These are phyloP conservation scores for Fusarium compactum DNA, from an alignment of 2,329 filamentous ascomycete genomes.

Conservation along the genomic window DNA sequence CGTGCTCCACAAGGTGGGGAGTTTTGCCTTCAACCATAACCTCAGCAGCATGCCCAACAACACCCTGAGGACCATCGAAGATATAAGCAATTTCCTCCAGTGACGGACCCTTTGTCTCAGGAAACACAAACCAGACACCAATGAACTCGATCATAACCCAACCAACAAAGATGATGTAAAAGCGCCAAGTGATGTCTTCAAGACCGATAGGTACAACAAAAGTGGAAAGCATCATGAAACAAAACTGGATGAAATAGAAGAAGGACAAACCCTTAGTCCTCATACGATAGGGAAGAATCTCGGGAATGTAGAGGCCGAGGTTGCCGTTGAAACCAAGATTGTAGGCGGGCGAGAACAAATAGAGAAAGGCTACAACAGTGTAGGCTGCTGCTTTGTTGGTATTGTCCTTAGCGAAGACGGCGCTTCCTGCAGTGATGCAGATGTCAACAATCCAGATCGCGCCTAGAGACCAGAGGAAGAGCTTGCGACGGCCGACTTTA, in stretches of 20 bases:
- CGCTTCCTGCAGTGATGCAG: conserved; percentile 8
- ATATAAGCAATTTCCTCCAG: conserved; percentile 35
- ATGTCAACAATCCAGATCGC: conserved; percentile 6
- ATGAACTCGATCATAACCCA: conserved; percentile 26
- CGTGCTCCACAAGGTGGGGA: no score
- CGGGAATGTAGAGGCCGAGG: neutral
- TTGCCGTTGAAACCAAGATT: conserved; percentile 2
- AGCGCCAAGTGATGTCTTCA: conserved; percentile 25
- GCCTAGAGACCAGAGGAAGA: neutral
- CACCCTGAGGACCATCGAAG: conserved; percentile 13
- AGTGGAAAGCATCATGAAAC: conserved; percentile 10
- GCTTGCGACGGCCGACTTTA: conserved; percentile 1
- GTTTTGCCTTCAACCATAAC: neutral
- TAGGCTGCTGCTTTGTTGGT: conserved; percentile 4
- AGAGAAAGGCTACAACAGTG: neutral
- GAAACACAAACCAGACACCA: conserved; percentile 27
- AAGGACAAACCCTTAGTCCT: neutral
- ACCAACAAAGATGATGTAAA: conserved; percentile 28
- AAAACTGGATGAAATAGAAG: conserved; percentile 2
- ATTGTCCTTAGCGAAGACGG: neutral
- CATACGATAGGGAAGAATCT: conserved; percentile 3
- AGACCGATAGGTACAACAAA: conserved; percentile 34
- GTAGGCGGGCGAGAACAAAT: neutral
- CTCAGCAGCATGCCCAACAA: neutral
- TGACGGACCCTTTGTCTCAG: conserved; percentile 29